Evolutionary conservation across 768 basidiomycete species (phyloP).

Genomic region (Boletus subparvulus): DNA sequence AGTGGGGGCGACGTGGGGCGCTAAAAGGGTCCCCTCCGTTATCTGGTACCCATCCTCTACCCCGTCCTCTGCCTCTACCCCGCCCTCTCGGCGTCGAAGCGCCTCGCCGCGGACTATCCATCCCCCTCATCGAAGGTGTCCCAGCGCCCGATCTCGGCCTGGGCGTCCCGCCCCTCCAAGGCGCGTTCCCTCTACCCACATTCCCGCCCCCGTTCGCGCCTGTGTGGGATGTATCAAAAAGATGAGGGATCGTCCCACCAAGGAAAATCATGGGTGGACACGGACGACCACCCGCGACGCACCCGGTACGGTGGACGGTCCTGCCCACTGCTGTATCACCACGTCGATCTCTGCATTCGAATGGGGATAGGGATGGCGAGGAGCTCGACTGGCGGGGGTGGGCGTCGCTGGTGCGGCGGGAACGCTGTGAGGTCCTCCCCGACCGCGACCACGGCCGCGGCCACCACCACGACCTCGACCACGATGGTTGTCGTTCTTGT

Average conservation of each 20-base stretch:
- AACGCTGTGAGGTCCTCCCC: neutral
- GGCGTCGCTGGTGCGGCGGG: neutral
- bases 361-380: constrained; percentile 21
- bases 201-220: neutral
- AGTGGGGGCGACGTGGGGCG: constrained; percentile 1
- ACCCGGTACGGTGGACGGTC: constrained; percentile 6
- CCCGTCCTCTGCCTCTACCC: constrained; percentile 26
- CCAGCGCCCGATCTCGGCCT: constrained; percentile 13
- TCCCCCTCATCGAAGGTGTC: constrained; percentile 14
- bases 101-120: constrained; percentile 12
- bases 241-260: neutral
- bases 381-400: neutral
- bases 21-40: neutral
- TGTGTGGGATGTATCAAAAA: constrained; percentile 4
- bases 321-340: constrained; percentile 26
- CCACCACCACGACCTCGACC: constrained; percentile 24
- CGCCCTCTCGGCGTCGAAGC: constrained; percentile 14
- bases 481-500: constrained; percentile 23
- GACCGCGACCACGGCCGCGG: constrained; percentile 23
- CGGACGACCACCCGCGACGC: constrained; percentile 11
- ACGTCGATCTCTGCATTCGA: constrained; percentile 21
- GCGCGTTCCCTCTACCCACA: neutral
- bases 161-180: constrained; percentile 6
- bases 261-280: neutral
- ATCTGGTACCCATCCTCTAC: neutral